These are phyloP conservation scores for Aspergillus incahuasiensis DNA, from an alignment of 495 filamentous ascomycete species.

Conservation along the genomic window DNA sequence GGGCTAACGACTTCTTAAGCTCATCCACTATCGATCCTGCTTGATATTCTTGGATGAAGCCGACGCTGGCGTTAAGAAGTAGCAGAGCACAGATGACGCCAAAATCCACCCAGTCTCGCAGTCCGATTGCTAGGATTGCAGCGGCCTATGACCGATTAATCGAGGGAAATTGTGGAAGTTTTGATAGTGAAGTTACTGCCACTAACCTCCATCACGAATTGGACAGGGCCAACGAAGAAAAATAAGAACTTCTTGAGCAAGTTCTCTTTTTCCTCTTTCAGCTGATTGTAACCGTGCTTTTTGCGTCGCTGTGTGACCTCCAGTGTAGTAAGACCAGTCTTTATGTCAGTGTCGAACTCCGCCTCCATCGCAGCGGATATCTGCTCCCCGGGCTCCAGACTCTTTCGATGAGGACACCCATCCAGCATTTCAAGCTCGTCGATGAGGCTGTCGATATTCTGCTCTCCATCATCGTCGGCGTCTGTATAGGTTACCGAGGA, in stretches of 20 bases:
- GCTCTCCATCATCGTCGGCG: conserved; percentile 60
- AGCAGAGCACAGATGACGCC: conserved; percentile 73
- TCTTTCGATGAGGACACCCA: conserved; percentile 49
- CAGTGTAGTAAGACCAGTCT: conserved; percentile 61
- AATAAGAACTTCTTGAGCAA: conserved; percentile 75
- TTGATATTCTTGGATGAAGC: conserved; percentile 85
- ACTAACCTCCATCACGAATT: conserved; percentile 87
- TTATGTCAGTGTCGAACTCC: conserved; percentile 66
- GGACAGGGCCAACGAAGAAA: conserved; percentile 87
- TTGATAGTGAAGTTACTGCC: background rate
- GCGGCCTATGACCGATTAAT: conserved; percentile 48
- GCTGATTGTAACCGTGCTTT: conserved; percentile 80
- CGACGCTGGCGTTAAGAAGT: conserved; percentile 75
- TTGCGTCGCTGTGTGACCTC: conserved; percentile 66
- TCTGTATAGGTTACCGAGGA: conserved; percentile 17
- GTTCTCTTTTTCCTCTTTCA: conserved; percentile 87
- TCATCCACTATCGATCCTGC: conserved; percentile 90
- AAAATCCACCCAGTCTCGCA: conserved; percentile 73
- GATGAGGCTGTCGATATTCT: conserved; percentile 77
- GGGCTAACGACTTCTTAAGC: conserved; percentile 82
- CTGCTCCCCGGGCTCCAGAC: conserved; percentile 28
- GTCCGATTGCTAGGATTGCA: conserved; percentile 70
- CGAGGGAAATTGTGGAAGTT: background rate
- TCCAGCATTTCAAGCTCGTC: conserved; percentile 77
- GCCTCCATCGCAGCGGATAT: conserved; percentile 52